Evolutionary conservation across 805 yeast genomes (phyloP).

Genomic region (Jamesozyma piceae): DNA sequence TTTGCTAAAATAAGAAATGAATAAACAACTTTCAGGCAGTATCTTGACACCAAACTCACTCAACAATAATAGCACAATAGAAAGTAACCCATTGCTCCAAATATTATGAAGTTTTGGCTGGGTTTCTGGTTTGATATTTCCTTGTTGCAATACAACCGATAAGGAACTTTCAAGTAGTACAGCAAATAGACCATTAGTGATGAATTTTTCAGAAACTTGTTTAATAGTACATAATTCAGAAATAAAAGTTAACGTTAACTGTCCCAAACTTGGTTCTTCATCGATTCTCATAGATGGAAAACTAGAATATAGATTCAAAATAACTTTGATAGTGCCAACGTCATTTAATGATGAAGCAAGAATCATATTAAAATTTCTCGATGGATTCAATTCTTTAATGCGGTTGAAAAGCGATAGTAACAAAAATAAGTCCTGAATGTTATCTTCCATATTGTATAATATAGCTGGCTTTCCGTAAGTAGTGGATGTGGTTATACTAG

Average conservation of each 20-base stretch:
- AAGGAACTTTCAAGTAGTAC: constrained; percentile 67
- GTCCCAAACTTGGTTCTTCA: constrained; percentile 63
- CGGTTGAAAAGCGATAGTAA: constrained; percentile 56
- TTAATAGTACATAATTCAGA: constrained; percentile 57
- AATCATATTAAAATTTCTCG: constrained; percentile 38
- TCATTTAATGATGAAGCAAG: constrained; percentile 46
- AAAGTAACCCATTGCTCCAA: constrained; percentile 82
- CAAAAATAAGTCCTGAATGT: constrained; percentile 55
- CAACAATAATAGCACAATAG: constrained; percentile 52
- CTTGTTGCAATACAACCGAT: constrained; percentile 56
- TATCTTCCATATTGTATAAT: constrained; percentile 35
- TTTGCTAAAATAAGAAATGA: constrained; percentile 50
- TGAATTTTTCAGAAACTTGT: constrained; percentile 55
- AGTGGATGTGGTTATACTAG: constrained; percentile 37
- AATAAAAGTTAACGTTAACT: constrained; percentile 56
- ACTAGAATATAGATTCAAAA: constrained; percentile 57
- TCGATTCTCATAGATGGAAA: constrained; percentile 53
- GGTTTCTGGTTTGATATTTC: constrained; percentile 44
- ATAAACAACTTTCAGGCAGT: constrained; percentile 55
- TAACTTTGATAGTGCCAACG: constrained; percentile 51
- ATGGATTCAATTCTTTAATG: constrained; percentile 41
- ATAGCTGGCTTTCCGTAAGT: constrained; percentile 28
- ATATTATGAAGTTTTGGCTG: constrained; percentile 55
- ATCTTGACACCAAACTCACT: constrained; percentile 55
- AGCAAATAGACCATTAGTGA: constrained; percentile 54